Evolutionary conservation across 257 asterid genomes (phyloP).

Genomic region (Scutellaria galericulata): DNA sequence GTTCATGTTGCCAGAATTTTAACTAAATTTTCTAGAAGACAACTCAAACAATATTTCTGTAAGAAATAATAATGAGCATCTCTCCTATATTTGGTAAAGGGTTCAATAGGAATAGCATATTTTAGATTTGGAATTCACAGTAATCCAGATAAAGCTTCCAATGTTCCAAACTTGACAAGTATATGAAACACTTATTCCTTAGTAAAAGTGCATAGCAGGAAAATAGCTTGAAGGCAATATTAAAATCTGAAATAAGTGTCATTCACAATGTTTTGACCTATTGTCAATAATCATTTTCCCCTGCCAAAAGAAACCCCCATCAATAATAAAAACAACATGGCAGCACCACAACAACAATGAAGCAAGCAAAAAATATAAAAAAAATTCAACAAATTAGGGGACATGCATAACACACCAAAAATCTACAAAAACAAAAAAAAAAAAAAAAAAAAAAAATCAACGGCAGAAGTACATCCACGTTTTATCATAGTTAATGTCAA

Average conservation of each 20-base stretch:
- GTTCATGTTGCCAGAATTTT: too few relatives aligned
- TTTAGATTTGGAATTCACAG: neutral
- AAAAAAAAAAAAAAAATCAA: neutral
- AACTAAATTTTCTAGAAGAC: too few relatives aligned
- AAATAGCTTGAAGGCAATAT: neutral
- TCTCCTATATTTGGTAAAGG: too few relatives aligned
- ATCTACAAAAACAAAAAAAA: too few relatives aligned
- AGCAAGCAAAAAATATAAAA: neutral
- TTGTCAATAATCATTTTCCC: too few relatives aligned
- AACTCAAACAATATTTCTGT: too few relatives aligned
- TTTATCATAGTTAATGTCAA: neutral
- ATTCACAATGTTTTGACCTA: neutral
- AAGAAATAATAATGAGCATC: too few relatives aligned
- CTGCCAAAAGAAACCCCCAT: neutral
- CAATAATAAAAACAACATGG: constrained; percentile 5
- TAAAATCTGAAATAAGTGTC: neutral
- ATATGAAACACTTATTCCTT: neutral
- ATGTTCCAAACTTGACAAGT: neutral
- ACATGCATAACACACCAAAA: neutral
- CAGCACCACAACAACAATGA: neutral
- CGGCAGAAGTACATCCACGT: neutral
- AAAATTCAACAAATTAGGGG: too few relatives aligned
- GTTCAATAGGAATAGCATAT: too few relatives aligned
- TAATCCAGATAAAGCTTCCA: neutral
- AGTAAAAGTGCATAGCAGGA: neutral